These are phyloP conservation scores for Xylariaceae sp. DNA, from an alignment of 2,329 filamentous ascomycete species.

Conservation along the genomic window DNA sequence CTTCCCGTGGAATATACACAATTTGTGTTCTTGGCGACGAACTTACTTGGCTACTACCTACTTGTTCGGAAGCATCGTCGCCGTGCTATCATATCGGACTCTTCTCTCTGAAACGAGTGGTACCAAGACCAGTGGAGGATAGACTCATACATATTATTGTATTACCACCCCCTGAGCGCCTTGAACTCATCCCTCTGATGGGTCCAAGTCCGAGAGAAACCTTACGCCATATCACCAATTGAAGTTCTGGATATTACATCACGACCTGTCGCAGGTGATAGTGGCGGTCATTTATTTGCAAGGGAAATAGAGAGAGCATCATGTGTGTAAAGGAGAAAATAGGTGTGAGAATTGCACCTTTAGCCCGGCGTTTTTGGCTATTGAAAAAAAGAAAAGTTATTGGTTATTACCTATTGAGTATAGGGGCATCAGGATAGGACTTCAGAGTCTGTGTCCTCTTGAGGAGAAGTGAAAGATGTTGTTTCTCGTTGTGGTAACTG, in stretches of 20 bases:
- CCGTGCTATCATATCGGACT: not conserved
- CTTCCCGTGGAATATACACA: not conserved
- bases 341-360: constrained; percentile 3
- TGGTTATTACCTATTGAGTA: not conserved
- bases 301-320: constrained; percentile 2
- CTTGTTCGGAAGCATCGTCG: not conserved
- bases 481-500: not conserved
- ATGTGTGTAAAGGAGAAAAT: not conserved
- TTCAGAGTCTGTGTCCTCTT: not conserved
- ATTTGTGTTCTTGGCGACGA: not conserved
- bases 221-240: not conserved
- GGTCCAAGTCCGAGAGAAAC: not conserved
- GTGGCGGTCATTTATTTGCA: constrained; percentile 10
- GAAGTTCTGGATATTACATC: not conserved
- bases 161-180: not conserved
- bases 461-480: not conserved
- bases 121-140: not conserved
- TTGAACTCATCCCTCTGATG: not conserved
- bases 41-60: not conserved
- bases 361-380: constrained; percentile 14
- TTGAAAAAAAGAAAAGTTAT: constrained; percentile 3
- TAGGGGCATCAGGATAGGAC: not conserved
- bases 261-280: not conserved
- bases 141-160: not conserved
- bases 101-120: not conserved